Conservation (phyloP, 1,139 yeast species). For the Magnusiomyces ingens region DNA sequence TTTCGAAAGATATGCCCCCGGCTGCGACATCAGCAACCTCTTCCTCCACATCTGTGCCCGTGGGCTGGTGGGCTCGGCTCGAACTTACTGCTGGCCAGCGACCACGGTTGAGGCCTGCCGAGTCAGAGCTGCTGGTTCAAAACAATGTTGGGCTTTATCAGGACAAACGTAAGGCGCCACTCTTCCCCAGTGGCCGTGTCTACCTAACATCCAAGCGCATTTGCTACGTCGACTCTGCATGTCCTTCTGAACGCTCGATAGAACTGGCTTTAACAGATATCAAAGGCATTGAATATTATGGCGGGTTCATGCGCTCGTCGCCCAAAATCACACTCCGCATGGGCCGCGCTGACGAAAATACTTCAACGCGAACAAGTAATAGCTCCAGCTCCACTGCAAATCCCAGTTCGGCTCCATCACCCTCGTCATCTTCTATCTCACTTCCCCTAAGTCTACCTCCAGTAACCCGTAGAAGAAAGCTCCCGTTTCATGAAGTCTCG, state of each 20-base stretch:
- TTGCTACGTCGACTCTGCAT: slow-evolving; percentile 58
- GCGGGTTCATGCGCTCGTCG: slow-evolving; percentile 66
- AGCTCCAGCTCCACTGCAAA: neutral
- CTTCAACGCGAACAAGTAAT: slow-evolving; percentile 5
- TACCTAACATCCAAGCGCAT: slow-evolving; percentile 70
- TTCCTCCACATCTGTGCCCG: neutral
- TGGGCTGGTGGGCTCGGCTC: slow-evolving; percentile 37
- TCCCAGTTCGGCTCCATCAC: neutral
- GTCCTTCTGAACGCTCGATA: slow-evolving; percentile 41
- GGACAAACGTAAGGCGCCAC: slow-evolving; percentile 51
- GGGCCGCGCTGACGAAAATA: neutral
- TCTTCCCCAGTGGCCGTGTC: slow-evolving; percentile 67
- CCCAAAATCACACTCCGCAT: slow-evolving; percentile 57
- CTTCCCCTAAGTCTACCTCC: neutral
- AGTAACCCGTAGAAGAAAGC: neutral
- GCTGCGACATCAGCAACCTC: neutral
- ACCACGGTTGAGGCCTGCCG: slow-evolving; percentile 41
- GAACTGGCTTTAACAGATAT: slow-evolving; percentile 46
- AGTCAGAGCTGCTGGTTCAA: slow-evolving; percentile 37
- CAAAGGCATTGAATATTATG: slow-evolving; percentile 39
- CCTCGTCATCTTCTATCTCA: neutral
- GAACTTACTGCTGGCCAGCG: slow-evolving; percentile 43
- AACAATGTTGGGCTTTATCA: slow-evolving; percentile 32
- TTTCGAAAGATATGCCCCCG: neutral
- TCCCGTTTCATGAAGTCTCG: slow-evolving; percentile 23